Base-by-base conservation (phyloP, 306 rosid genomes). In the Delonix regia region DNA sequence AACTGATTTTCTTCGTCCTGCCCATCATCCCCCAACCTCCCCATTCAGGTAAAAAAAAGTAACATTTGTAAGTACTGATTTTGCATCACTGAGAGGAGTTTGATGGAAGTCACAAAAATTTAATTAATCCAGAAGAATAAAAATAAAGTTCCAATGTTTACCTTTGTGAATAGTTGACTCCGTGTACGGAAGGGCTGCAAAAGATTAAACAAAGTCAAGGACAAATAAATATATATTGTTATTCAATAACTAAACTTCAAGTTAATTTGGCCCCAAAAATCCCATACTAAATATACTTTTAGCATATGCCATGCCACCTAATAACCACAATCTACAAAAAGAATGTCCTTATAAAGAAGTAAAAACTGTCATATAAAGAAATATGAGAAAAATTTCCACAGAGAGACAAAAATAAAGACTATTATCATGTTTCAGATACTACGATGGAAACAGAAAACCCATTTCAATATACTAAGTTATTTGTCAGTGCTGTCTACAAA, bases 131-230 rank as follows among this genome's bases (percentile, higher is more conserved):
- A 52, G 19, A 48, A 57, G 33, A 65, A 24, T 62, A 44, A 64
- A 64, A 64, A 55, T 21, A 45, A 55, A 71, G 61, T 38, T 19
- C 38, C 76, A 41, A 84, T 36, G 45, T 72, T 86, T 86, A 94
- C 99, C 99, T 94, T 88, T 49, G 85, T 86, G 83, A 89, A 94
- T 63, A 94, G 87, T 76, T 49, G 92, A 83, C 89, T 92, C 83
- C 99, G 87, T 10, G 97, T 90, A 71, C 10, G 89, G 74, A 94
- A 94, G 84, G 99, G 99, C 99, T 94, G 99, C 95, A 87, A 75
- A 80, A 80, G 74, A 59, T 16, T 59, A 75, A 42, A 84, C 52
- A 64, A 75, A 41, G 51, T 78, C 72, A 78, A 41, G 36, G 42
- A 67, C 22, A 34, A 15, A 53, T 63, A 71, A 42, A 59, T 34